phyloP scores from a whole-genome alignment of 2,329 filamentous ascomycete species.

The Gliomastix tumulicola region DNA sequence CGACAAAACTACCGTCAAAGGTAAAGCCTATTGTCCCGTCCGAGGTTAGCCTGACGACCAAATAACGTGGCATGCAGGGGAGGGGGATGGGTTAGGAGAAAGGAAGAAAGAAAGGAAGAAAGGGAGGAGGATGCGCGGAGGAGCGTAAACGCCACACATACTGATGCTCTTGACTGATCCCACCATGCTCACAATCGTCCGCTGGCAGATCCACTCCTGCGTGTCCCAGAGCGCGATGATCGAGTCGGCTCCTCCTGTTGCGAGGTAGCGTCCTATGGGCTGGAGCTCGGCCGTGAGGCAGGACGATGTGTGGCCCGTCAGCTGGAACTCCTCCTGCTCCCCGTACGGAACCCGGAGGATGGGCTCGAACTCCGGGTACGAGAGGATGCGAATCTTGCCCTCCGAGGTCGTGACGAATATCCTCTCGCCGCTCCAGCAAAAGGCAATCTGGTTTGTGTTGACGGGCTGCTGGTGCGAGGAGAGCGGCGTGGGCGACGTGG shows the following conservation, averaged over 20 bases:
- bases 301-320: conserved; percentile 68
- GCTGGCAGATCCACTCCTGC: conserved; percentile 66
- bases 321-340: conserved; percentile 39
- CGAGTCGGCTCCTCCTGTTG: conserved; percentile 69
- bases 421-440: conserved; percentile 66
- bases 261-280: conserved; percentile 63
- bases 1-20: conserved; percentile 70
- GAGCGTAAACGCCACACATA: too few relatives aligned
- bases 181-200: conserved; percentile 61
- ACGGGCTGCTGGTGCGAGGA: conserved; percentile 52
- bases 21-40: conserved; percentile 50
- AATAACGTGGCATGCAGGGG: not conserved
- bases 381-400: conserved; percentile 63
- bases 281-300: conserved; percentile 64
- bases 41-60: not conserved
- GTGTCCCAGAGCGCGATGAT: conserved; percentile 75
- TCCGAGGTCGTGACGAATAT: conserved; percentile 66
- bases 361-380: conserved; percentile 57
- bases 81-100: conserved; percentile 1
- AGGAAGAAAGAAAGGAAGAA: not conserved
- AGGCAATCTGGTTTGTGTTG: conserved; percentile 66
- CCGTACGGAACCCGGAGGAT: conserved; percentile 41
- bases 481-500: conserved; percentile 47
- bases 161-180: conserved; percentile 65
- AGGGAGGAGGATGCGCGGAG: too few relatives aligned